Evolutionary conservation across 2,329 filamentous ascomycete species (phyloP).

Genomic region (Dactylellina leptospora): DNA sequence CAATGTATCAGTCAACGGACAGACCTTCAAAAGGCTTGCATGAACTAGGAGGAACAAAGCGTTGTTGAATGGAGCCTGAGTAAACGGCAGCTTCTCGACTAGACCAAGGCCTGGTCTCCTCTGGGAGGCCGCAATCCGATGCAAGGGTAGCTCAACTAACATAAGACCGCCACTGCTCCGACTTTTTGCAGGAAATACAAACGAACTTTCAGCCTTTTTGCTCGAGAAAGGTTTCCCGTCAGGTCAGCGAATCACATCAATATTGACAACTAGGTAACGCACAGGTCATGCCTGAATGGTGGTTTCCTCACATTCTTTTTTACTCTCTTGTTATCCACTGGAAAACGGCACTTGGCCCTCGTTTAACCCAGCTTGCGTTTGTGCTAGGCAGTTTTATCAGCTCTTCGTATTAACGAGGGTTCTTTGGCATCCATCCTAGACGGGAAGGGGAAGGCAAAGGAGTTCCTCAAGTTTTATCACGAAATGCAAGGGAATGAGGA

Average conservation of each 20-base stretch:
- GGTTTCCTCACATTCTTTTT: constrained; percentile 17
- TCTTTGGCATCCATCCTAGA: constrained; percentile 34
- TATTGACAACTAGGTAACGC: no score
- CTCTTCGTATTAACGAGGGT: constrained; percentile 44
- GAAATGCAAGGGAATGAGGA: constrained; percentile 26
- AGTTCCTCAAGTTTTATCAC: constrained; percentile 46
- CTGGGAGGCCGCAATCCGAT: constrained; percentile 17
- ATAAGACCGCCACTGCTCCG: constrained; percentile 5
- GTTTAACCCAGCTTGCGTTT: constrained; percentile 33
- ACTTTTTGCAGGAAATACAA: neutral
- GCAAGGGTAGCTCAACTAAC: constrained; percentile 34
- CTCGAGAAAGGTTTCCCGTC: neutral
- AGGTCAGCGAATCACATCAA: constrained; percentile 23
- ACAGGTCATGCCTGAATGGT: constrained; percentile 29
- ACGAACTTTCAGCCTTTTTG: constrained; percentile 3
- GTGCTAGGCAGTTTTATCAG: constrained; percentile 46
- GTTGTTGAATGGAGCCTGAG: constrained; percentile 39
- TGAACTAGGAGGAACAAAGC: constrained; percentile 47
- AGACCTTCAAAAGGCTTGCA: constrained; percentile 22
- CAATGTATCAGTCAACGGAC: constrained; percentile 26
- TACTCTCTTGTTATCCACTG: constrained; percentile 26
- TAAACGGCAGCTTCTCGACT: constrained; percentile 4
- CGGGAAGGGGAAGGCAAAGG: constrained; percentile 51
- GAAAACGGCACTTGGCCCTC: constrained; percentile 40
- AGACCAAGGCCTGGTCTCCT: constrained; percentile 22